Evolutionary conservation across 2,329 filamentous ascomycete species (phyloP).

Genomic region (Thielaviopsis cerberus): DNA sequence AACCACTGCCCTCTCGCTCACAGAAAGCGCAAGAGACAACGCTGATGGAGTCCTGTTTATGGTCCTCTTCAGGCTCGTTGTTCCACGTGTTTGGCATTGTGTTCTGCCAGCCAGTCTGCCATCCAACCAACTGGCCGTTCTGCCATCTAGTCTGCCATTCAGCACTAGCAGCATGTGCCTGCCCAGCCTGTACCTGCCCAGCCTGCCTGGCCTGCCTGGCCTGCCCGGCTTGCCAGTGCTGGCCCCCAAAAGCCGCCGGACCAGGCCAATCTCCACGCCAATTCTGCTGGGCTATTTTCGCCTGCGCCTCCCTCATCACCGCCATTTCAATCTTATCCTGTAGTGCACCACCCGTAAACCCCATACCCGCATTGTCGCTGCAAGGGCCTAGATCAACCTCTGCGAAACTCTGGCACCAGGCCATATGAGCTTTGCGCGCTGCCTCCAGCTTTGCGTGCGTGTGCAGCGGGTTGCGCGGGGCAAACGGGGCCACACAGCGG

Average conservation of each 20-base stretch:
- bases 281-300: not conserved
- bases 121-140: too few species aligned
- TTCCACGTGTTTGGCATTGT: too few species aligned
- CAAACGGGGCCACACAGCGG: not conserved
- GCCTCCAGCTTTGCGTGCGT: not conserved
- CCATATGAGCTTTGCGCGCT: not conserved
- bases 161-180: too few species aligned
- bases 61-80: not conserved
- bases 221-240: too few species aligned
- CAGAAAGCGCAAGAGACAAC: not conserved
- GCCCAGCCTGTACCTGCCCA: too few species aligned
- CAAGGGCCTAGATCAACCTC: not conserved
- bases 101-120: too few species aligned
- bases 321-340: not conserved
- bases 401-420: not conserved
- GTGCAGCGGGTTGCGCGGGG: not conserved
- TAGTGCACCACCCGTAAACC: not conserved
- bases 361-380: not conserved
- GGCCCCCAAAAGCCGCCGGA: too few species aligned
- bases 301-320: not conserved
- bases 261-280: too few species aligned
- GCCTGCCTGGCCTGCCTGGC: too few species aligned
- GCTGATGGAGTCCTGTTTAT: not conserved
- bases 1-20: not conserved
- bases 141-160: too few species aligned